Base-by-base conservation (phyloP, 257 asterid species). In the Leptodermis oblonga region DNA sequence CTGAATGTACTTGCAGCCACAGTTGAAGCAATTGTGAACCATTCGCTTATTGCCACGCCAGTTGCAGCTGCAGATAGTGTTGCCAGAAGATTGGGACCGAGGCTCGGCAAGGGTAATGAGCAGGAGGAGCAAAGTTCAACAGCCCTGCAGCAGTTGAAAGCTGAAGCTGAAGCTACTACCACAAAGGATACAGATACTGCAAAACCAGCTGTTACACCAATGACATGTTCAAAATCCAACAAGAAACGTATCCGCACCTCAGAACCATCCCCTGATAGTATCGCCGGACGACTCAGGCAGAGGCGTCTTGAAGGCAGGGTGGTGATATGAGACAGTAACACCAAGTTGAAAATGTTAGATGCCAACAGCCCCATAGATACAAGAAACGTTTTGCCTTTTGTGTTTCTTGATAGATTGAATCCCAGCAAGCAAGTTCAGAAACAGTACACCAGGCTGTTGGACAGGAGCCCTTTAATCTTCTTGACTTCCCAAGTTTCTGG, bases 221-320 rank as follows among this genome's bases (percentile, higher is more conserved):
- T 67, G 65, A 70, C 62, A 69, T 73, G 76, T 71, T 71, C 80
- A 31, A 74, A 78, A 67, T 75, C 86, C 42, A 64, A 62, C 34
- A 82, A 68, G 85, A 82, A 85, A 74, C 80, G 81, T 23, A 70
- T n/a, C 22, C 36, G 4, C 55, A n/a, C 30, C 48, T 39, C 43
- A 37, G 86, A 78, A 62, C 82, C 74, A 30, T 64, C 55, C 17
- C 62, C 84, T 67, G 92, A 83, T 73, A 83, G 87, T 53, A 76
- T 85, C 61, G 96, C 78, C 46, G 87, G 84, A 71, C 83, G 95
- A 84, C 74, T 88, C 78, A 78, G 91, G 80, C 82, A 69, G 80
- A 84, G 93, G 75, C 86, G 80, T 7, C 12, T 39, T 4, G 64
- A 46, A 62, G 41, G 34, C 62, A 59, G 43, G 30, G 36, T 33